A percentile compares a stretch with the other conserved stretches of the same genome.
These are phyloP conservation scores for Trichoderma breve DNA, from an alignment of 2,329 filamentous ascomycete genomes.

Conservation along the genomic window DNA sequence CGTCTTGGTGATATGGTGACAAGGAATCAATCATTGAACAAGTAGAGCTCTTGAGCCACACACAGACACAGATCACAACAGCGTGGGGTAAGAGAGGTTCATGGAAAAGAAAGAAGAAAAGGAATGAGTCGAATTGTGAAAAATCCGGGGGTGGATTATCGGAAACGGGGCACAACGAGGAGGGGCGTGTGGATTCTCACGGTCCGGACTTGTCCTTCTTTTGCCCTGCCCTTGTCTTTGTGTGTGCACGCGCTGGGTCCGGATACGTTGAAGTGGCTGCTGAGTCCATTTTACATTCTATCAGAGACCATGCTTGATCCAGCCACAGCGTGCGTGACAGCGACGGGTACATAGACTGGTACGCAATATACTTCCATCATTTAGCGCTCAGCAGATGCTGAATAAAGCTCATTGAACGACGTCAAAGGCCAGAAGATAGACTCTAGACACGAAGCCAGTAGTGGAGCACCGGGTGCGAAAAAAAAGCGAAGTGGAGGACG, in stretches of 20 bases:
- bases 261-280: neutral
- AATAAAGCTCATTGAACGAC: neutral
- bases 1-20: neutral
- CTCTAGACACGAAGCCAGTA: neutral
- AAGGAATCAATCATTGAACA: slow-evolving; percentile 8
- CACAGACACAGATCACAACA: neutral
- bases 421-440: neutral
- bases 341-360: neutral
- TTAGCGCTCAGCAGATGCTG: neutral
- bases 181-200: slow-evolving; percentile 18
- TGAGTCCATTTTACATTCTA: neutral
- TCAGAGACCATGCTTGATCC: neutral
- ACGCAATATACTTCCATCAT: neutral
- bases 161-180: slow-evolving; percentile 14
- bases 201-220: slow-evolving; percentile 6
- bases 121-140: slow-evolving; percentile 18
- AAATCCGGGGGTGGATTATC: slow-evolving; percentile 22
- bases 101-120: slow-evolving; percentile 15
- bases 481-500: slow-evolving; percentile 2
- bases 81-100: slow-evolving; percentile 20
- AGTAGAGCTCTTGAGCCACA: slow-evolving; percentile 8
- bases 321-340: neutral
- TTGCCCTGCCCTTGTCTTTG: slow-evolving; percentile 4
- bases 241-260: neutral
- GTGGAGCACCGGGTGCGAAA: slow-evolving; percentile 16